Base-by-base conservation (phyloP, 208 protist species). In the Wallacemonas sp. region DNA sequence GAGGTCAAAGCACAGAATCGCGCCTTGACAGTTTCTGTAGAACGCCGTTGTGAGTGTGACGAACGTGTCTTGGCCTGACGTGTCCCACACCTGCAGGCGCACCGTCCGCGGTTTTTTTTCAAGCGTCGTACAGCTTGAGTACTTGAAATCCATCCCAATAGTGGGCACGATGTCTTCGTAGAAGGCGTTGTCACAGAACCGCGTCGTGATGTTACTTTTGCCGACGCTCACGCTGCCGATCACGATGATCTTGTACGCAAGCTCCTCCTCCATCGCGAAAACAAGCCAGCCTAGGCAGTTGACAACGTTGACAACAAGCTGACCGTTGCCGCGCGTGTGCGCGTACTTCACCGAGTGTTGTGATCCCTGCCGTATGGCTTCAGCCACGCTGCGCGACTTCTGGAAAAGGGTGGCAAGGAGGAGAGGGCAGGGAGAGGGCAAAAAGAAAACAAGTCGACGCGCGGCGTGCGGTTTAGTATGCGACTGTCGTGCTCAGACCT, bases 1-100 rank as follows among this genome's bases (percentile, higher is more conserved):
- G 30, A 99, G 87, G 67, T 99, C 98, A 68, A 99, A 99, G 68
- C 98, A 98, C 5, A 99, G 77, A 9, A 99, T 36, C 2, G 87
- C 89, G 10, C 87, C 93, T 45, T 93, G 83, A 70, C 90, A 94
- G 69, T 94, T 94, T 39, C 93, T 83, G 63, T 97, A 97, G 66
- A 95, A 97, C 44, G 89, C 92, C 5, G 89, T 93, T 10, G 91
- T 94, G 52, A 97, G 83, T 9, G 93, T 87, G 24, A 92, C 81
- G 59, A 94, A 97, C 45, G 82, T 81, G 60, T 97, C 92, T 34
- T 97, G 92, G 1, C 92, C 92, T 15, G 87, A 91, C 21, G 89
- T 97, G 63, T 97, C 92, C 90, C 92, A 97, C 12, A 97, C 71
- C 65, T 95, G 87, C 48, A 97, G 78, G 4, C 85, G 81, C 60